Percentiles rank a stretch among this genome's conserved stretches.
Conservation (phyloP, 179 eudicot genomes). For the Beta lomatogona region DNA sequence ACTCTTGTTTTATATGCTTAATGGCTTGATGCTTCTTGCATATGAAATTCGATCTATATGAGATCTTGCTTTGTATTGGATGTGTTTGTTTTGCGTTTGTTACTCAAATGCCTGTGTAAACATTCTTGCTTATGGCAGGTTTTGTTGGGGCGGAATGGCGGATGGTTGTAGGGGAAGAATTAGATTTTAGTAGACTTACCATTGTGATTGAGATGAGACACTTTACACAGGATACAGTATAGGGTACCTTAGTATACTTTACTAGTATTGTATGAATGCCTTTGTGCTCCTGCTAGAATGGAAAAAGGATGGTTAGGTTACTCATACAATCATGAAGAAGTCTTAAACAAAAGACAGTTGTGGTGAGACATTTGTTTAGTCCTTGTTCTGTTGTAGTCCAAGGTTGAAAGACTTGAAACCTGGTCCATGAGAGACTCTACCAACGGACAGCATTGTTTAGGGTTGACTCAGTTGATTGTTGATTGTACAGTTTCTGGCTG, state of each 20-base stretch:
- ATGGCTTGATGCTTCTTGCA: neutral
- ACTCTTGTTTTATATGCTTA: neutral
- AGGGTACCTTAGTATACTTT: neutral
- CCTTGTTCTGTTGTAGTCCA: neutral
- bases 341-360: neutral
- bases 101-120: neutral
- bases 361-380: neutral
- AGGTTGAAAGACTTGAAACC: neutral
- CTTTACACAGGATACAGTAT: neutral
- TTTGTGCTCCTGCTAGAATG: neutral
- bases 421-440: neutral
- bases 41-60: neutral
- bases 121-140: neutral
- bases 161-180: neutral
- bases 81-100: conserved; percentile 6
- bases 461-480: neutral
- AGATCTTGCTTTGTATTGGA: neutral
- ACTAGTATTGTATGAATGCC: neutral
- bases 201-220: neutral
- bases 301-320: neutral
- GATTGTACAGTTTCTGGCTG: neutral
- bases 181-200: neutral
- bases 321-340: too few relatives aligned
- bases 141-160: neutral
- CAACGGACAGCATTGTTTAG: neutral